Percentiles rank a stretch among this genome's conserved stretches.
Evolutionary conservation across 768 basidiomycete species (phyloP).

Genomic region (Podaxis pistillaris): DNA sequence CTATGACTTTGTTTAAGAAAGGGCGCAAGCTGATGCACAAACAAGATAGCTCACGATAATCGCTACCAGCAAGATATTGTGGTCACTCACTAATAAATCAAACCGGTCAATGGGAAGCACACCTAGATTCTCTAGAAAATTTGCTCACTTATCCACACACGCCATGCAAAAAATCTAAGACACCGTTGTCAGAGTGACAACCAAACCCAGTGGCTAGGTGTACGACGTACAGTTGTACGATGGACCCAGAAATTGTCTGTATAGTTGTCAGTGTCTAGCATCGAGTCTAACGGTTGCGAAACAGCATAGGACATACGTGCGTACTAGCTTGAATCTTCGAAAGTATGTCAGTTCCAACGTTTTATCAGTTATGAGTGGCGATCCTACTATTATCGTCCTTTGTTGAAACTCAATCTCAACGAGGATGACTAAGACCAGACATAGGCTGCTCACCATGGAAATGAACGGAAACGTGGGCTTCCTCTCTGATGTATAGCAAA

Average conservation of each 20-base stretch:
- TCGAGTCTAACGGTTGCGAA: background rate
- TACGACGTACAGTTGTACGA: background rate
- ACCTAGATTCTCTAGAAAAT: background rate
- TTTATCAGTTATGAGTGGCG: background rate
- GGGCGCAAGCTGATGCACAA: background rate
- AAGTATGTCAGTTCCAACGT: background rate
- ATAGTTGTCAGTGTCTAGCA: background rate
- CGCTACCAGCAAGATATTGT: background rate
- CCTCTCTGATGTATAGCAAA: conserved; percentile 9
- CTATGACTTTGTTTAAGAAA: background rate
- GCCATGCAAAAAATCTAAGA: conserved; percentile 16
- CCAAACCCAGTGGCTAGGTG: background rate
- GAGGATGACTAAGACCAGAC: background rate
- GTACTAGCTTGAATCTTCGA: background rate
- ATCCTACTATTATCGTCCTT: conserved; percentile 1
- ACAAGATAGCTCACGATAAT: background rate
- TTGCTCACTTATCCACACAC: conserved; percentile 15
- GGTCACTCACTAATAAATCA: background rate
- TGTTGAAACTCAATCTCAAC: background rate
- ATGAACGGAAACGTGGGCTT: background rate
- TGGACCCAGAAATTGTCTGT: background rate
- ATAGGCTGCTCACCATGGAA: background rate
- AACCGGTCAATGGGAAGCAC: background rate
- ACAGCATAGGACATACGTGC: background rate
- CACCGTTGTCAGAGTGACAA: background rate